A percentile compares a stretch with the other conserved stretches of the same genome.
Conservation (phyloP, 805 yeast genomes). For the Saccharomycopsis amapae region DNA sequence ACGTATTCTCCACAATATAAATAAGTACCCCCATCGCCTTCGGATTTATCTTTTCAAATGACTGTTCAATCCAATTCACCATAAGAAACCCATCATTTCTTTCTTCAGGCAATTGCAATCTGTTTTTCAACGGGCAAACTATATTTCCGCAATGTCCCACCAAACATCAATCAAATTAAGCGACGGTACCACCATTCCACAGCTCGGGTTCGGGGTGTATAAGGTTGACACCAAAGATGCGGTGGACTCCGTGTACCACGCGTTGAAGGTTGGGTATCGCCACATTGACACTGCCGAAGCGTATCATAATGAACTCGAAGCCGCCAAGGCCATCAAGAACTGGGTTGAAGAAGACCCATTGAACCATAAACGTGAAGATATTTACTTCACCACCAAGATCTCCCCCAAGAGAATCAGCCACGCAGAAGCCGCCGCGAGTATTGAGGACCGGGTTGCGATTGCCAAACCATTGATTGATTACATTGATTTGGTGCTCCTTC, state of each 20-base stretch:
- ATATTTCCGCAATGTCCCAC: neutral
- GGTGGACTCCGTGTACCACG: constrained; percentile 41
- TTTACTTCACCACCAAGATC: constrained; percentile 61
- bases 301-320: constrained; percentile 57
- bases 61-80: neutral
- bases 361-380: constrained; percentile 30
- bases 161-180: constrained; percentile 28
- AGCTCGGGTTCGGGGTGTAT: constrained; percentile 51
- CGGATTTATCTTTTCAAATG: neutral
- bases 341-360: constrained; percentile 43
- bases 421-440: constrained; percentile 44
- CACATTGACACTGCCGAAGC: constrained; percentile 65
- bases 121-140: neutral
- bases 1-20: neutral
- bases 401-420: constrained; percentile 43
- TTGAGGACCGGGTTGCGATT: constrained; percentile 42
- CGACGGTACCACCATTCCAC: constrained; percentile 50
- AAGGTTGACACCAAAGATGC: constrained; percentile 35
- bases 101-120: neutral
- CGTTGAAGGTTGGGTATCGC: constrained; percentile 60
- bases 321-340: constrained; percentile 49
- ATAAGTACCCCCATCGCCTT: neutral
- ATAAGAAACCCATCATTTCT: neutral
- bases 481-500: constrained; percentile 65
- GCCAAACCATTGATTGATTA: constrained; percentile 37